Evolutionary conservation across 306 rosid species (phyloP), one percentile per base, ranked within the genome.

Genomic region (Castanospermum australe): DNA sequence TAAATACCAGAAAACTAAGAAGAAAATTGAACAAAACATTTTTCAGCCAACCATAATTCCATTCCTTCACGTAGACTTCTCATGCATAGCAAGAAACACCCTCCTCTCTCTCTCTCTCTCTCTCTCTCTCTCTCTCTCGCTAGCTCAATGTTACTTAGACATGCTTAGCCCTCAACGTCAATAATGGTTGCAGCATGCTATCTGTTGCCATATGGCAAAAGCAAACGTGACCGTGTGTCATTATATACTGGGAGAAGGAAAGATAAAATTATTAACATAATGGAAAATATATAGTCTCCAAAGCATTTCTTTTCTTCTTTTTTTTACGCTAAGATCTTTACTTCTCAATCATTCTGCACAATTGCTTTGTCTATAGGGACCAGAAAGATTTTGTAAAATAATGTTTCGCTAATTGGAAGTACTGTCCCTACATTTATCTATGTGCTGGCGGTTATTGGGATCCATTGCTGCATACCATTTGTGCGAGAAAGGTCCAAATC

Each of bases 41-140:
- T 67, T 67, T 75, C 60, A 80, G 63, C 94, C 87, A 87, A 87
- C 92, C 82, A 90, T 79, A 82, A 86, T 79, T 82, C 62, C 77
- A 86, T 90, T 90, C 84, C 94, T 90, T 90, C 86, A 88, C 87
- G 89, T 90, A 79, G 89, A 90, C 92, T 90, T 88, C 79, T 90
- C 86, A 90, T 84, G 88, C 90, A 88, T 80, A 75, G 84, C 89
- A 90, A 86, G 90, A 86, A 88, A 90, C n/a, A n/a, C n/a, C n/a
- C n/a, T n/a, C 85, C 89, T 56, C 81, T 61, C 41, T 73, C 36
- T 41, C 77, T 48, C 80, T 64, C 52, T 65, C 71, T 64, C 67
- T 61, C 44, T 61, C 66, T 55, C 15, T 67, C 7, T 44, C 44
- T 18, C 48, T 52, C 17, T 68, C 72, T 48, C 32, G 47, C 66